Evolutionary conservation across 1,284 basidiomycete species (phyloP).

Genomic region (Trametes hirsuta): DNA sequence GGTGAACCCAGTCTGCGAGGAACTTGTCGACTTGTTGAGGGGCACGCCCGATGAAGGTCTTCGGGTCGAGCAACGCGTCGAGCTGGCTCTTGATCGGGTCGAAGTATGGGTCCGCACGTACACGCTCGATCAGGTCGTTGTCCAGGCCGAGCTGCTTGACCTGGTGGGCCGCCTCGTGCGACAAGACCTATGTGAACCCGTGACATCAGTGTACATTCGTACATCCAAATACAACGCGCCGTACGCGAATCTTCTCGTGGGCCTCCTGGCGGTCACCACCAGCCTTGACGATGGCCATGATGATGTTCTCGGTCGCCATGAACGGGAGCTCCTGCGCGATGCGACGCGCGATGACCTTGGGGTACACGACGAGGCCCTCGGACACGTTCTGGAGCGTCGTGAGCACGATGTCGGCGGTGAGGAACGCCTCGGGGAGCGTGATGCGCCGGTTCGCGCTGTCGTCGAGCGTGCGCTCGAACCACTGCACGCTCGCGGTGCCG

Average conservation of each 20-base stretch:
- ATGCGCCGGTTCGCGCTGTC: conserved; percentile 97
- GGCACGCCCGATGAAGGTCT: conserved; percentile 88
- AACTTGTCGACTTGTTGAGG: conserved; percentile 94
- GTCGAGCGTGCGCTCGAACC: conserved; percentile 96
- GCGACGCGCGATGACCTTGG: conserved; percentile 90
- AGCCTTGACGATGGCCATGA: conserved; percentile 97
- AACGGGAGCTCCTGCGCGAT: conserved; percentile 97
- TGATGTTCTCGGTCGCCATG: conserved; percentile 99
- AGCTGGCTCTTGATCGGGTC: conserved; percentile 64
- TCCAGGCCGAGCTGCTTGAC: conserved; percentile 95
- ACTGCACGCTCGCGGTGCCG: conserved; percentile 91
- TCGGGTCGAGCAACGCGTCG: conserved; percentile 76
- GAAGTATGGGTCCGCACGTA: conserved; percentile 72
- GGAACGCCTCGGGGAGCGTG: conserved; percentile 95
- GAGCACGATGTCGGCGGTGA: conserved; percentile 96
- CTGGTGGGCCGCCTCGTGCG: conserved; percentile 92
- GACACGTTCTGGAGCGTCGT: conserved; percentile 96
- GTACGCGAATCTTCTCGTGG: conserved; percentile 93
- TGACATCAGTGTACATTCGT: neutral
- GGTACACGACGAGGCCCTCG: conserved; percentile 98
- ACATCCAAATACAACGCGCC: conserved; percentile 16
- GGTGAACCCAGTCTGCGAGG: conserved; percentile 85
- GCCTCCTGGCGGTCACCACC: conserved; percentile 97
- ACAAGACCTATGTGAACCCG: conserved; percentile 63
- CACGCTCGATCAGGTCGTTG: conserved; percentile 94